Evolutionary conservation across 345 rosid species (phyloP), one percentile per base, ranked within the genome.

Genomic region (Citrus mangshanensis): DNA sequence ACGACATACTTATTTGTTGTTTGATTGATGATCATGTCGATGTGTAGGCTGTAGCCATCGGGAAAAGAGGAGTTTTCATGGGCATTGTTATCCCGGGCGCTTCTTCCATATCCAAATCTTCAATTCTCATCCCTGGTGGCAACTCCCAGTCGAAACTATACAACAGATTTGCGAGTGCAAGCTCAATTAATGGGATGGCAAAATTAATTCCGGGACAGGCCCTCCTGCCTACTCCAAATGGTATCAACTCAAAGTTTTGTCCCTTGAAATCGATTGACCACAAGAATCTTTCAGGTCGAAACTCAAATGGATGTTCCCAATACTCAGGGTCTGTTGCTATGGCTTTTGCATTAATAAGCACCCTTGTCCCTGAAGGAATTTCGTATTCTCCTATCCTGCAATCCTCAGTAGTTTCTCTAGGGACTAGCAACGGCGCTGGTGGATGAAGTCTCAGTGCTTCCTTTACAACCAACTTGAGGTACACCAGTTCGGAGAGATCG

Each of bases 211-310:
- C 95, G 0, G 95, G 95, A 59, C 95, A 91, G 22, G 84, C 86
- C 42, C 95, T 82, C 25, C 97, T 80, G 4, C 97, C 94, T 4
- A 84, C 74, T 25, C 95, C 94, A 55, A 93, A 91, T 2, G 95
- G 91, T 28, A 88, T 75, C 6, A 87, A 21, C 80, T 90, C 91
- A 35, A 79, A 93, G 72, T 88, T 59, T 46, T 84, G 77, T 35
- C 94, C 93, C 60, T 21, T 88, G 60, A 81, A 90, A 75, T 93
- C 93, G 18, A 87, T 22, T 4, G 85, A 49, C 21, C 76, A 81
- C 77, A 81, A 14, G 76, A 88, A 88, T 71, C 89, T 85, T 30
- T 87, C 91, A 0, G 86, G 91, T 64, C n/a, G 71, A 78, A 88
- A 90, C 63, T 85, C 79, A 1, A 25, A 16, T 1, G 91, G 88